These are phyloP conservation scores for Thymus quinquecostatus DNA, from an alignment of 257 asterid species.

Conservation along the genomic window DNA sequence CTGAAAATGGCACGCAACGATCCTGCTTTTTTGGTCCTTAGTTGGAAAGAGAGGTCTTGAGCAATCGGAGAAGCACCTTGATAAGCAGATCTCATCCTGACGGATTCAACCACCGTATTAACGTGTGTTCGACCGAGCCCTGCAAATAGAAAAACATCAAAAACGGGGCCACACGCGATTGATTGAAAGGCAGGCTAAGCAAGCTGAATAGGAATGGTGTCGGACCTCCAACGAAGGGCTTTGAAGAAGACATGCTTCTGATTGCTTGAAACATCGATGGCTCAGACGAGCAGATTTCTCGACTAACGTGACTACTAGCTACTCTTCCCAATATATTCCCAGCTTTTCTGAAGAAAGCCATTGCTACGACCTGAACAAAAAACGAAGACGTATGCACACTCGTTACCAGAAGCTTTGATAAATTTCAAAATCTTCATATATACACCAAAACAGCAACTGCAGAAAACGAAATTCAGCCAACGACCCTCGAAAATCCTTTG, in stretches of 20 bases:
- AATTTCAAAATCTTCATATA: neutral
- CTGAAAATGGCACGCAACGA: neutral
- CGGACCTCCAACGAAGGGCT: constrained; percentile 75
- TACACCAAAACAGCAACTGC: neutral
- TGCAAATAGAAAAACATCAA: too few relatives aligned
- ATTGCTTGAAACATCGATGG: constrained; percentile 60
- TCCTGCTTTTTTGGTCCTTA: neutral
- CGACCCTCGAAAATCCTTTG: neutral
- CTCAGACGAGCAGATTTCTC: constrained; percentile 46
- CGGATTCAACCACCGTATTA: too few relatives aligned
- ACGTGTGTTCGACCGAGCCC: too few relatives aligned
- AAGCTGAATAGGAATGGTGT: too few relatives aligned
- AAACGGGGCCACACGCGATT: too few relatives aligned
- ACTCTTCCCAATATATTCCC: constrained; percentile 51
- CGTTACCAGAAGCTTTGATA: neutral
- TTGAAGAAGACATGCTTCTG: constrained; percentile 79
- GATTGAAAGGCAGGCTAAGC: too few relatives aligned
- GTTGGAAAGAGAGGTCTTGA: too few relatives aligned
- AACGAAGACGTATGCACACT: neutral
- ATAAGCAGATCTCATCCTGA: too few relatives aligned
- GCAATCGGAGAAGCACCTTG: too few relatives aligned
- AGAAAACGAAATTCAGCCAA: neutral
- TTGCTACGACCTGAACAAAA: constrained; percentile 32
- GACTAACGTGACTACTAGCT: constrained; percentile 42
- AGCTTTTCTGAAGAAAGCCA: constrained; percentile 78